Conservation (phyloP, 805 yeast species). For the Metschnikowia dekortorum region DNA sequence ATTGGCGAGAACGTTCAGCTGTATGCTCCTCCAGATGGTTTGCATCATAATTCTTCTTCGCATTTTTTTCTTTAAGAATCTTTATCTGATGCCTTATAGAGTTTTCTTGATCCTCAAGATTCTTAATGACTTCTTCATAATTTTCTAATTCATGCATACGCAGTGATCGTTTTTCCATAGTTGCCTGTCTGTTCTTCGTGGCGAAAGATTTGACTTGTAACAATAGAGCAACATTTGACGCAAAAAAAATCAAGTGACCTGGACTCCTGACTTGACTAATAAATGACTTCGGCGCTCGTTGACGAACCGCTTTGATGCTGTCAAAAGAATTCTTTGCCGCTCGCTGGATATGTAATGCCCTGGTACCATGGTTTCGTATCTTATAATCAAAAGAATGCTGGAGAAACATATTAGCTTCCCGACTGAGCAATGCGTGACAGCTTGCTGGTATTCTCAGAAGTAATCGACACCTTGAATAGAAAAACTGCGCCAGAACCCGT, state of each 20-base stretch:
- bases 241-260: constrained; percentile 15
- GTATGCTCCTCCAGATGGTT: neutral
- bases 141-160: constrained; percentile 13
- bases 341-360: constrained; percentile 10
- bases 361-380: neutral
- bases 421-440: neutral
- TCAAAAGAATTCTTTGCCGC: constrained; percentile 6
- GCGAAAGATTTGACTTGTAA: constrained; percentile 13
- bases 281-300: constrained; percentile 12
- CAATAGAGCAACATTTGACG: constrained; percentile 15
- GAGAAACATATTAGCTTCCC: neutral
- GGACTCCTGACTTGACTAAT: constrained; percentile 14
- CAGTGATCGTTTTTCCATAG: constrained; percentile 7
- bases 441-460: neutral
- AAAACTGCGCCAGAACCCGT: constrained; percentile 5
- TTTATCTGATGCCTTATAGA: constrained; percentile 9
- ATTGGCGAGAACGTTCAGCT: neutral
- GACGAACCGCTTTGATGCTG: constrained; percentile 4
- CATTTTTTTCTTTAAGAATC: constrained; percentile 3
- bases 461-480: neutral
- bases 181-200: constrained; percentile 7
- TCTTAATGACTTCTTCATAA: constrained; percentile 13
- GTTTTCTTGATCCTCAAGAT: constrained; percentile 11
- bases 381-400: neutral
- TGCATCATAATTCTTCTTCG: neutral